Evolutionary conservation across 345 rosid genomes (phyloP).

Genomic region (Populus alba): DNA sequence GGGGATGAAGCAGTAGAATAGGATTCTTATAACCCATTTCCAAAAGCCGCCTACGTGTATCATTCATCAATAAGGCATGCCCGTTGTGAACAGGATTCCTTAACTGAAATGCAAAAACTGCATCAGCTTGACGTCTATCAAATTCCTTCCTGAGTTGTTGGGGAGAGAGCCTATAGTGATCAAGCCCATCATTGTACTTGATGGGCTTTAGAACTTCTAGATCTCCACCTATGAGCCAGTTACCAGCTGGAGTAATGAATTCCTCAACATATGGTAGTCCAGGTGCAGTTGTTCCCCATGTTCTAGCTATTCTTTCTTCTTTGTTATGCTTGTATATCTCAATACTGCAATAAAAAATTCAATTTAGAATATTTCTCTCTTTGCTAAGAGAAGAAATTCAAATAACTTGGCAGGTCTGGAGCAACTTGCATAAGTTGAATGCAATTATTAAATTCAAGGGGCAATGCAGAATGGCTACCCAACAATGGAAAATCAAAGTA

Average conservation of each 20-base stretch:
- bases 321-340: conserved; percentile 90
- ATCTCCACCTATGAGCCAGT: conserved; percentile 97
- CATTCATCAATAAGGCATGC: conserved; percentile 90
- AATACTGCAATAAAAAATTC: conserved; percentile 41
- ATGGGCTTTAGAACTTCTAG: conserved; percentile 73
- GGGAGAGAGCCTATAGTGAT: conserved; percentile 89
- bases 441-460: neutral
- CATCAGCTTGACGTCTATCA: conserved; percentile 82
- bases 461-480: neutral
- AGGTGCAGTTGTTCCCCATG: conserved; percentile 90
- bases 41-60: conserved; percentile 70
- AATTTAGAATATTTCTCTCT: neutral
- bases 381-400: neutral
- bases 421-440: neutral
- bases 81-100: conserved; percentile 98
- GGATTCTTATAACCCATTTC: conserved; percentile 94
- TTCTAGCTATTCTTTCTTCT: conserved; percentile 89
- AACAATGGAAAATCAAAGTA: neutral
- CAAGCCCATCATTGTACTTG: conserved; percentile 92
- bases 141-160: conserved; percentile 77
- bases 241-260: conserved; percentile 64
- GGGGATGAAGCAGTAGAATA: conserved; percentile 82
- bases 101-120: conserved; percentile 92
- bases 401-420: neutral
- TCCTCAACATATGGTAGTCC: conserved; percentile 94